Conservation (phyloP, 2,329 filamentous ascomycete species). For the Curvularia spicifera region DNA sequence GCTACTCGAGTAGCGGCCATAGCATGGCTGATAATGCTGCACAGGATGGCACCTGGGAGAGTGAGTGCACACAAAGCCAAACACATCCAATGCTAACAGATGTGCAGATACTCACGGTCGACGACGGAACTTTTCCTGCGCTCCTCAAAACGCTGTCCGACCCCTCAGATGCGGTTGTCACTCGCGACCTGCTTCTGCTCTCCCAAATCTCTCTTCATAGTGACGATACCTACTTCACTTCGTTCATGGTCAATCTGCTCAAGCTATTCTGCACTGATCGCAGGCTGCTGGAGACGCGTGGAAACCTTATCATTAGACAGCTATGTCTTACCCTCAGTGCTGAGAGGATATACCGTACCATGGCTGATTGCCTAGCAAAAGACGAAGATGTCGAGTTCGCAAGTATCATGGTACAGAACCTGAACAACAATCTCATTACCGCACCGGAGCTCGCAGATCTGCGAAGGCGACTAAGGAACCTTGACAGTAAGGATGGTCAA, state of each 20-base stretch:
- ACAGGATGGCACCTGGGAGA: slow-evolving; percentile 91
- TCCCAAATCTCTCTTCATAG: slow-evolving; percentile 97
- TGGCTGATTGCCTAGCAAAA: slow-evolving; percentile 95
- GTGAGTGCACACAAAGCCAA: slow-evolving; percentile 54
- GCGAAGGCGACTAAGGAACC: slow-evolving; percentile 84
- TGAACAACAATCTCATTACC: slow-evolving; percentile 99
- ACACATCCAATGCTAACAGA: slow-evolving; percentile 7
- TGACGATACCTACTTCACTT: slow-evolving; percentile 95
- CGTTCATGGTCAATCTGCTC: slow-evolving; percentile 96
- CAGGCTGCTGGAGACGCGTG: slow-evolving; percentile 85
- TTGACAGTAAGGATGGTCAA: slow-evolving; percentile 94
- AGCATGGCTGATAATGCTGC: slow-evolving; percentile 97
- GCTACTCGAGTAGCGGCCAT: slow-evolving; percentile 91
- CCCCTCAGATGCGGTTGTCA: slow-evolving; percentile 93
- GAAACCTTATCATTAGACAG: slow-evolving; percentile 95
- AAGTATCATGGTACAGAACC: slow-evolving; percentile 98
- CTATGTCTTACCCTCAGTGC: slow-evolving; percentile 91
- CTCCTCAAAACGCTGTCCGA: slow-evolving; percentile 95
- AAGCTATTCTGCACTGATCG: slow-evolving; percentile 96
- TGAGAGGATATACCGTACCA: slow-evolving; percentile 91
- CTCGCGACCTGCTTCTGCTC: slow-evolving; percentile 87
- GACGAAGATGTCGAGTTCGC: slow-evolving; percentile 99
- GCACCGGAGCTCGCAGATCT: slow-evolving; percentile 92
- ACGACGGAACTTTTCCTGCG: slow-evolving; percentile 95
- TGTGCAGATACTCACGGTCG: slow-evolving; percentile 74